Conservation (phyloP, 202 grass and related monocot species). For the Digitaria exilis region DNA sequence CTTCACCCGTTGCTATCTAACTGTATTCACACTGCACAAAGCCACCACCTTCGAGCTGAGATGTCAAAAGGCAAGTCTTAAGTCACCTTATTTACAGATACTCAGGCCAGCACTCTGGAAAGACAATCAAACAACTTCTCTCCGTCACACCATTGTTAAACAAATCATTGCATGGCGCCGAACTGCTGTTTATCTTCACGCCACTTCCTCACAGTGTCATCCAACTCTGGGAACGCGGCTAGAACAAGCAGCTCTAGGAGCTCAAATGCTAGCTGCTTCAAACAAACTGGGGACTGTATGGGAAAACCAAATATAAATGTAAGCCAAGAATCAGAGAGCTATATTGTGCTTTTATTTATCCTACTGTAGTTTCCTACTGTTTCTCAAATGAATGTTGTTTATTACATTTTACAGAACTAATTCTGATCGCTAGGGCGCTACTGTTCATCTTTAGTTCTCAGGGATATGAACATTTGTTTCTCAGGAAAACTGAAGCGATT, state of each 20-base stretch:
- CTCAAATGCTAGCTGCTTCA: constrained; percentile 89
- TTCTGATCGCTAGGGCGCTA: background rate
- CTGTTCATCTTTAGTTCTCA: background rate
- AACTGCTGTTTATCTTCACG: constrained; percentile 69
- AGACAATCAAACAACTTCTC: background rate
- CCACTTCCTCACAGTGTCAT: constrained; percentile 63
- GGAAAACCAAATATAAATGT: constrained; percentile 24
- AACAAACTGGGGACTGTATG: constrained; percentile 86
- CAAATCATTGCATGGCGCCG: background rate
- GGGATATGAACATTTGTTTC: background rate
- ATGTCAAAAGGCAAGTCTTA: background rate
- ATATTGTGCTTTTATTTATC: background rate
- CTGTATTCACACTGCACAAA: constrained; percentile 50
- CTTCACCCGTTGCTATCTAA: constrained; percentile 34
- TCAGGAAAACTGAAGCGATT: background rate
- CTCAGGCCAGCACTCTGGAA: background rate
- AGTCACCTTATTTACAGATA: constrained; percentile 46
- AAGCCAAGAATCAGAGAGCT: constrained; percentile 5
- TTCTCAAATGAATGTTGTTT: background rate
- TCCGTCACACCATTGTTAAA: background rate
- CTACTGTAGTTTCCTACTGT: background rate
- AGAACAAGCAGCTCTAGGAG: constrained; percentile 85
- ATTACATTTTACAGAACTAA: background rate
- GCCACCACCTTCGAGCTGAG: background rate
- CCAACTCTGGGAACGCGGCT: constrained; percentile 77